A percentile compares a stretch with the other conserved stretches of the same genome.
Conservation (phyloP, 2,329 filamentous ascomycete genomes). For the Cytospora piceae region DNA sequence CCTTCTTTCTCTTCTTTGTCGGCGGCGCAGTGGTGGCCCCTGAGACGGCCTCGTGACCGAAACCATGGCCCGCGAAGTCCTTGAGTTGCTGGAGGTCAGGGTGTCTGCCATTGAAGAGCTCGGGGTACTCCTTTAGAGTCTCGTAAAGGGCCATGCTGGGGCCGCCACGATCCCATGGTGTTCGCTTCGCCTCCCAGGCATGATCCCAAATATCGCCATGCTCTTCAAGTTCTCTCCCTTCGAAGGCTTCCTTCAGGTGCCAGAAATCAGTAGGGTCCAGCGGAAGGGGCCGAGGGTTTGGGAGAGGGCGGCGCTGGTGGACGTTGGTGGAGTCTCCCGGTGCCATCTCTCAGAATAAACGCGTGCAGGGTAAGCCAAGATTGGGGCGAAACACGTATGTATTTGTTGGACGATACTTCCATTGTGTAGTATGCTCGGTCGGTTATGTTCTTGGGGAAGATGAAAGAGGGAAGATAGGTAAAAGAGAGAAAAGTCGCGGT, state of each 20-base stretch:
- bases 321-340: not conserved
- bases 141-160: conserved; percentile 59
- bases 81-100: conserved; percentile 7
- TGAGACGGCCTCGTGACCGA: not conserved
- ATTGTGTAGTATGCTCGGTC: no score
- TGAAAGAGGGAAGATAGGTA: not conserved
- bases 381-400: not conserved
- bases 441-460: no score
- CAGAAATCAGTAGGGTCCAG: not conserved
- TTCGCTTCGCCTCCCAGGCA: conserved; percentile 50
- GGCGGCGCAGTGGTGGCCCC: not conserved
- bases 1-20: conserved; percentile 41
- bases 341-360: not conserved
- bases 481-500: no score
- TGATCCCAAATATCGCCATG: conserved; percentile 51
- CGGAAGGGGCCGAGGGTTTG: no score
- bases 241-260: conserved; percentile 9
- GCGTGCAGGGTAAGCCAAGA: not conserved
- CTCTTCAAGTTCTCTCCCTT: conserved; percentile 21
- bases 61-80: not conserved
- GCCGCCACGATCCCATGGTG: conserved; percentile 61
- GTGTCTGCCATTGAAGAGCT: conserved; percentile 43
- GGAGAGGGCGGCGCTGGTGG: no score
- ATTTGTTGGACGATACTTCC: not conserved
- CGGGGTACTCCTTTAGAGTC: conserved; percentile 49